phyloP scores from a whole-genome alignment of 2,329 filamentous ascomycete genomes.

The Aspergillus nomiae region DNA sequence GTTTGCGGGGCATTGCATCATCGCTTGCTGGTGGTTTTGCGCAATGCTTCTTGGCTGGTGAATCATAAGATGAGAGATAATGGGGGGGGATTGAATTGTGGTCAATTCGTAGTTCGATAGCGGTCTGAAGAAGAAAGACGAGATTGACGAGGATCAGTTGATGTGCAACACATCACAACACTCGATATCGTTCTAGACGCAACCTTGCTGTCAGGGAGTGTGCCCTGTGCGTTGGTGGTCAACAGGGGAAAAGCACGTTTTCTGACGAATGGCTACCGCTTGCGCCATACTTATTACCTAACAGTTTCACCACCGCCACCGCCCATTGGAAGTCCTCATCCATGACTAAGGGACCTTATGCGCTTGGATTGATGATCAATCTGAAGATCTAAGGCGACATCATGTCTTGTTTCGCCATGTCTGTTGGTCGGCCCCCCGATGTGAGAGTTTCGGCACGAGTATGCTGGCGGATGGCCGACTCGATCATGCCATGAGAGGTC shows the following conservation, averaged over 20 bases:
- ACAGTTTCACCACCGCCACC: slow-evolving; percentile 25
- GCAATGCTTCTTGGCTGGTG: neutral
- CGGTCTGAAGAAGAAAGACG: neutral
- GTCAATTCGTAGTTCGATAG: neutral
- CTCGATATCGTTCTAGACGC: slow-evolving; percentile 20
- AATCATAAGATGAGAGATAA: neutral
- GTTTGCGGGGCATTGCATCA: slow-evolving; percentile 27
- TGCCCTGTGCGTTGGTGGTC: slow-evolving; percentile 9
- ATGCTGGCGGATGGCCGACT: slow-evolving; percentile 15
- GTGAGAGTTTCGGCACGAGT: slow-evolving; percentile 15
- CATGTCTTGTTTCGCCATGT: slow-evolving; percentile 1
- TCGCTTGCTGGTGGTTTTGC: neutral
- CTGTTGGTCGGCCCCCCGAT: slow-evolving; percentile 12
- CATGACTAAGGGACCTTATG: slow-evolving; percentile 6
- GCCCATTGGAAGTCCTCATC: slow-evolving; percentile 17
- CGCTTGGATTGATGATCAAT: slow-evolving; percentile 7
- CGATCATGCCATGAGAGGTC: slow-evolving; percentile 17
- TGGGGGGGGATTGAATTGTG: neutral
- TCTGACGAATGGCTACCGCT: slow-evolving; percentile 27
- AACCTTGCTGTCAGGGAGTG: slow-evolving; percentile 10
- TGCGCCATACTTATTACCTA: slow-evolving; percentile 35
- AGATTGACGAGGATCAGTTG: slow-evolving; percentile 5
- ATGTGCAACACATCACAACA: neutral
- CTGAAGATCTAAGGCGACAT: slow-evolving; percentile 1
- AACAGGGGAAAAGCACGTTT: slow-evolving; percentile 6